Evolutionary conservation across 768 basidiomycete species (phyloP), one percentile per base, ranked within the genome.

Genomic region (Cystofilobasidium macerans): DNA sequence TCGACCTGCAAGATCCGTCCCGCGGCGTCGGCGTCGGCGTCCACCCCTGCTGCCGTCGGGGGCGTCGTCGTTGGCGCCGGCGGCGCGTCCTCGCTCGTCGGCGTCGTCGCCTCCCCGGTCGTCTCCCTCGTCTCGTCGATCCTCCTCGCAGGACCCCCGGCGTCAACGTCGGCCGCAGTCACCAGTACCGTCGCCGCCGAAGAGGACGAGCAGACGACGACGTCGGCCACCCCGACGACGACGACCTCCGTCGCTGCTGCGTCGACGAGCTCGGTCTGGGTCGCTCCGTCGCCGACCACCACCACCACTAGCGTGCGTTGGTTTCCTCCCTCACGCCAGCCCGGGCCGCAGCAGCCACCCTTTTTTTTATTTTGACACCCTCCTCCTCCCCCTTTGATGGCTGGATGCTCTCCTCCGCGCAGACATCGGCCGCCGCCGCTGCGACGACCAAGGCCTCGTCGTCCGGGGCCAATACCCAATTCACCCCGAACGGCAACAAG

Each of bases 1-100:
- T 40, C 30, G n/a, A 51, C 43, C 11, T 68, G 67, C 62, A 68
- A 63, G 45, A 54, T 61, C 33, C 26, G 59, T 6, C 28, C 63
- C 38, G 38, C 56, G 38, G 16, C 57, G 57, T 26, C 40, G 20
- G 16, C 24, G 32, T 22, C 35, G 30, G 16, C 35, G n/a, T n/a
- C 57, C 12, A 5, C 30, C 28, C 7, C 28, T 8, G 28, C 26
- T 3, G 30, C 58, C 18, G 40, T 26, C 36, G 14, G 14, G 8
- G 36, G 36, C 36, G 36, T 38, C 36, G 36, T 14, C 36, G 36
- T 14, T 14, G 36, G 36, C 36, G 36, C 36, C 36, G 36, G 36
- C 36, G 36, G 8, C 36, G 36, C 36, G 8, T 38, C 36, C 8
- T 38, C 36, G 36, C 14, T 14, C 8, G 8, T 14, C 8, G 36